phyloP scores from a whole-genome alignment of 139 green algal genomes.

The Gonium pectorale region DNA sequence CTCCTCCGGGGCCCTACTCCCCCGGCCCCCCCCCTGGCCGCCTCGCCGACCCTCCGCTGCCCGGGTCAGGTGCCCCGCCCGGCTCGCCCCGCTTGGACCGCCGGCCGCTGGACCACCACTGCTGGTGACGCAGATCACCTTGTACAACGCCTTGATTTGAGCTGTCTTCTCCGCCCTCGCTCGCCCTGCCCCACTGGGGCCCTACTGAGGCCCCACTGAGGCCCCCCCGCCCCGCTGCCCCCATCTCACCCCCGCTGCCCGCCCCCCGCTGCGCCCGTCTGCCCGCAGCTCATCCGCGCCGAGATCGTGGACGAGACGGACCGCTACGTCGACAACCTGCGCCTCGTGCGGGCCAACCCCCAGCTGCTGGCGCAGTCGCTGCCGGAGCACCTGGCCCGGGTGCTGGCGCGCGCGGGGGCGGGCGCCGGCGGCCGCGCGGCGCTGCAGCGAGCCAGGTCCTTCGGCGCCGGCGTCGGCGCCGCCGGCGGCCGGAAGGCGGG shows the following conservation, averaged over 20 bases:
- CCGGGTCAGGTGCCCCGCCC: too few species aligned
- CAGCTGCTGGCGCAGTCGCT: conserved; percentile 36
- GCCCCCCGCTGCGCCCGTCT: not conserved
- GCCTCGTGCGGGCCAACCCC: conserved; percentile 45
- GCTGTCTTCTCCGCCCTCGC: not conserved
- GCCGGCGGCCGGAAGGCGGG: not conserved
- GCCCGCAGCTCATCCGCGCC: conserved; percentile 15
- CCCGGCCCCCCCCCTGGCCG: too few species aligned
- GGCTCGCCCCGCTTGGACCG: too few species aligned
- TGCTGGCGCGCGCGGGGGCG: conserved; percentile 14
- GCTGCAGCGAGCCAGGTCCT: not conserved
- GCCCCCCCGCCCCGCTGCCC: not conserved
- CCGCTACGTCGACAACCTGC: conserved; percentile 58
- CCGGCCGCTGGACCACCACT: too few species aligned
- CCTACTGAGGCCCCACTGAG: too few species aligned
- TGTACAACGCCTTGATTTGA: too few species aligned
- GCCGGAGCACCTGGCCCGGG: conserved; percentile 34
- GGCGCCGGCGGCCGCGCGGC: conserved; percentile 13
- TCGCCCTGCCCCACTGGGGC: too few species aligned
- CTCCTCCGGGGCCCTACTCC: too few species aligned
- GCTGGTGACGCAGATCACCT: too few species aligned
- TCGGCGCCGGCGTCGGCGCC: not conserved
- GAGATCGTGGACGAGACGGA: conserved; percentile 61
- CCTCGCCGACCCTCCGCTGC: too few species aligned
- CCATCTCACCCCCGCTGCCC: not conserved